Conservation (phyloP, 148 eudicot genomes). For the Limonium bicolor region DNA sequence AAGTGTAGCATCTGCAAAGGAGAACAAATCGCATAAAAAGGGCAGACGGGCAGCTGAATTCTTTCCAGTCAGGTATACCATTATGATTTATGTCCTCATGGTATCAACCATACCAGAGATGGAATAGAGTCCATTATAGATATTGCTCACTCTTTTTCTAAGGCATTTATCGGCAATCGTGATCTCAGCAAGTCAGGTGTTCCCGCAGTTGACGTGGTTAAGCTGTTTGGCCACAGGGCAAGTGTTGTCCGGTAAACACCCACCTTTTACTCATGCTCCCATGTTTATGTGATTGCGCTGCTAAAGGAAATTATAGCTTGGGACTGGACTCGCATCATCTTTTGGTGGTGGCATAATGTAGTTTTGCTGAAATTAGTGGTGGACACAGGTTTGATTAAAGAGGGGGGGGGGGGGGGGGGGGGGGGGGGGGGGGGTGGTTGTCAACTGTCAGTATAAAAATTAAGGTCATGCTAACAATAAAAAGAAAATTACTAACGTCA, state of each 20-base stretch:
- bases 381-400: no score
- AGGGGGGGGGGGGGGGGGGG: no score
- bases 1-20: slow-evolving; percentile 71
- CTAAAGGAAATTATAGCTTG: no score
- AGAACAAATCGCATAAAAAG: slow-evolving; percentile 59
- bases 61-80: slow-evolving; percentile 41
- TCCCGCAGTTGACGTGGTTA: slow-evolving; percentile 66
- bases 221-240: slow-evolving; percentile 75
- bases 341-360: no score
- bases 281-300: background rate
- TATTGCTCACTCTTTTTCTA: background rate
- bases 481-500: no score
- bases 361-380: no score
- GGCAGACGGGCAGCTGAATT: slow-evolving; percentile 64
- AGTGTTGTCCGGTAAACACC: slow-evolving; percentile 88
- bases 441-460: no score
- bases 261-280: background rate
- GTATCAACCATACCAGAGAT: background rate
- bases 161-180: background rate
- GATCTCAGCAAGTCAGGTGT: slow-evolving; percentile 61
- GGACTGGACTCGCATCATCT: no score
- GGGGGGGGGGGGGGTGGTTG: no score
- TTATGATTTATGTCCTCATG: background rate
- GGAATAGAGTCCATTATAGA: background rate
- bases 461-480: no score